Evolutionary conservation across 352 stramenopile genomes (phyloP).

Genomic region (Phytopythium helicoides): DNA sequence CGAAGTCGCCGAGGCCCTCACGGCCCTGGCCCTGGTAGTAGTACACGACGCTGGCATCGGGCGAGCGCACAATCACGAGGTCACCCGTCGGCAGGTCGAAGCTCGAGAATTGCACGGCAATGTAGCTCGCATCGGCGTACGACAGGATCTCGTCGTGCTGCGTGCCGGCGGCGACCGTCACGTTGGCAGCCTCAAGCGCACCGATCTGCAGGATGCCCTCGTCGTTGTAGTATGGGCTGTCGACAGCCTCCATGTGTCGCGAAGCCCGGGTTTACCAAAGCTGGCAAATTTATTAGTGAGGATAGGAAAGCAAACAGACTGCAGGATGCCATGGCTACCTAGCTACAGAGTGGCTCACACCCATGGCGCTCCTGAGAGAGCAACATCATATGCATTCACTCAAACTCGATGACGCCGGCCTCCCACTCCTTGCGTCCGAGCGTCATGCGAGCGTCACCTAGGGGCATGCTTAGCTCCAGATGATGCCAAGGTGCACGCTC

Average conservation of each 20-base stretch:
- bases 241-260: slow-evolving; percentile 3
- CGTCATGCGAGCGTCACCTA: too few relatives aligned
- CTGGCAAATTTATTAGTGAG: too few relatives aligned
- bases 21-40: slow-evolving; percentile 15
- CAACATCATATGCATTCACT: too few relatives aligned
- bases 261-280: too few relatives aligned
- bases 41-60: slow-evolving; percentile 18
- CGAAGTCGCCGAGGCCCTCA: slow-evolving; percentile 14
- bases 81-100: slow-evolving; percentile 36
- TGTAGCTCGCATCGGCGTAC: slow-evolving; percentile 25
- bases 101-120: slow-evolving; percentile 28
- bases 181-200: slow-evolving; percentile 12
- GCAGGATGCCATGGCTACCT: too few relatives aligned
- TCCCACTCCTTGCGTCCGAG: too few relatives aligned
- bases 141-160: slow-evolving; percentile 17
- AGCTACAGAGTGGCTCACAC: too few relatives aligned
- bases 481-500: too few relatives aligned
- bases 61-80: slow-evolving; percentile 29
- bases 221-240: slow-evolving; percentile 21
- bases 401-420: too few relatives aligned
- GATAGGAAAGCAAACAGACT: too few relatives aligned
- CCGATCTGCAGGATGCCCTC: slow-evolving; percentile 21
- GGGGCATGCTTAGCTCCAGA: too few relatives aligned
- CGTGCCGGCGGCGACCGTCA: slow-evolving; percentile 7
- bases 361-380: too few relatives aligned